Base-by-base conservation (phyloP, 1,284 basidiomycete species). In the Papiliotrema nemorosa region DNA sequence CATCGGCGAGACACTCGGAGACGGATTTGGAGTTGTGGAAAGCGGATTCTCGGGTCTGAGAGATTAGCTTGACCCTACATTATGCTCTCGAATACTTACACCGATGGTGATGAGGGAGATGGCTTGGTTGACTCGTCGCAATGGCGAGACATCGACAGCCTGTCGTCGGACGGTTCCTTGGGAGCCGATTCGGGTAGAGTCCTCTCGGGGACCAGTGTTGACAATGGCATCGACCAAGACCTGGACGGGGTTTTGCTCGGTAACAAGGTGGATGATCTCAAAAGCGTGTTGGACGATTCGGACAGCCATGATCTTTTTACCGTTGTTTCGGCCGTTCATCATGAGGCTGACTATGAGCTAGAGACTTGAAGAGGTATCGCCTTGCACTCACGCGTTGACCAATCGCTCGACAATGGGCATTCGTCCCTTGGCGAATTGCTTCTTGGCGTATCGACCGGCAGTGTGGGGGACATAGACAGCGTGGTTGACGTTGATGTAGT, bases 311-410 rank as follows among this genome's bases (percentile, higher is more conserved):
- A 97, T 86, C 81, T 98, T 98, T 84, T 98, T 98, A 75, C 96
- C 96, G 82, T 96, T 98, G 88, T 99, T 99, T 78, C 96, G 92
- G 64, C 96, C 96, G 82, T 98, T 97, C 94, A 98, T 98, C 96
- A 98, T 97, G 76, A 96, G 79, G 74, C 89, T 91, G 64, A 40
- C 42, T 52, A 16, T 41, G 14, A 22, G 53, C 47, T n/a, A n/a
- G n/a, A n/a, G n/a, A n/a, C n/a, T 31, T 31, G 29, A 31, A 33
- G 22, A n/a, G 25, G 25, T 20, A 12, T 29, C 18, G 27, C 21
- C 18, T 34, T 25, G 7, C 20, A 77, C 84, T 70, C 73, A 91
- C 90, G 88, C 88, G 84, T 97, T 94, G 63, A 98, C 94, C 67
- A 98, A 83, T 73, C 94, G 91, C 81, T 98, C 94, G 68, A 98